These are phyloP conservation scores for Clavaria fumosa DNA, from an alignment of 768 basidiomycete genomes.

Conservation along the genomic window DNA sequence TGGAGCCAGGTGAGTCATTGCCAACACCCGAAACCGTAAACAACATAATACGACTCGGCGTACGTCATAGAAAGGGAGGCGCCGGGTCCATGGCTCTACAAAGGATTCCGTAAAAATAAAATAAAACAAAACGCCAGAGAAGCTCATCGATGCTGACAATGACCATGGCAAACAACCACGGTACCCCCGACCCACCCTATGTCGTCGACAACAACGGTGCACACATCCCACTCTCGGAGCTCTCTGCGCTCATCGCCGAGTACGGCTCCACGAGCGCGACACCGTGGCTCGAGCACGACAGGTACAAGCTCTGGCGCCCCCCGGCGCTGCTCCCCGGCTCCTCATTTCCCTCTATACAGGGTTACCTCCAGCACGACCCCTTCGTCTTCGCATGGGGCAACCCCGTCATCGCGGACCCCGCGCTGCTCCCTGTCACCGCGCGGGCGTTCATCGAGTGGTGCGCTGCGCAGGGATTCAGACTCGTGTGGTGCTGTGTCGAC, in stretches of 20 bases:
- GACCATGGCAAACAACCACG: too few relatives aligned
- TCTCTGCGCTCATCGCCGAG: slow-evolving; percentile 41
- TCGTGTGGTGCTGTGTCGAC: slow-evolving; percentile 48
- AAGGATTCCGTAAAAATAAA: too few relatives aligned
- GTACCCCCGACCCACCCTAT: too few relatives aligned
- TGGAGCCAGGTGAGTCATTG: too few relatives aligned
- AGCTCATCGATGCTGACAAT: too few relatives aligned
- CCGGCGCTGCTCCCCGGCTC: slow-evolving; percentile 22
- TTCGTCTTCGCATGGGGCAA: slow-evolving; percentile 52
- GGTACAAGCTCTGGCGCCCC: slow-evolving; percentile 34
- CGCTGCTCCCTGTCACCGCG: slow-evolving; percentile 21
- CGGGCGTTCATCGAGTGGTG: slow-evolving; percentile 31
- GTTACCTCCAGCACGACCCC: slow-evolving; percentile 34
- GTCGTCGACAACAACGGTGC: too few relatives aligned
- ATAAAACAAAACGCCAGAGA: too few relatives aligned
- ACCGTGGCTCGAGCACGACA: slow-evolving; percentile 51
- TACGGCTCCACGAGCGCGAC: slow-evolving; percentile 58
- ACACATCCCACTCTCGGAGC: too few relatives aligned
- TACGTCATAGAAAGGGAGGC: too few relatives aligned
- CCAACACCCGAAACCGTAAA: too few relatives aligned
- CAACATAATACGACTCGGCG: too few relatives aligned
- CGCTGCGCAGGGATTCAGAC: slow-evolving; percentile 29
- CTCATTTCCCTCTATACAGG: slow-evolving; percentile 35
- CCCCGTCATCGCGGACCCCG: slow-evolving; percentile 33
- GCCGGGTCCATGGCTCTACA: too few relatives aligned